phyloP scores from a whole-genome alignment of 768 basidiomycete genomes.

The Filobasidium floriforme region DNA sequence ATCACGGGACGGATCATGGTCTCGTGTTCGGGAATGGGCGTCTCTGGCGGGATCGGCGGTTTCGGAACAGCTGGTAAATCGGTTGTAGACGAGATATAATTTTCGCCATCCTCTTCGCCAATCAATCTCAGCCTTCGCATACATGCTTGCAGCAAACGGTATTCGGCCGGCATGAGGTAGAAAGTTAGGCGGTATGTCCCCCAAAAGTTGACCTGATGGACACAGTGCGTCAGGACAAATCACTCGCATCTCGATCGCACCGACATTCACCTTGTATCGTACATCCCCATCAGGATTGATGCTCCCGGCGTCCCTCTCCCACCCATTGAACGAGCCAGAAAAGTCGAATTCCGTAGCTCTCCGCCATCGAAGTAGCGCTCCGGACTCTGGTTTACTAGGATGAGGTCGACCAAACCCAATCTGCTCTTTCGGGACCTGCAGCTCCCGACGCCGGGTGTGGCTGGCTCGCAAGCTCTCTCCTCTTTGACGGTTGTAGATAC shows the following conservation, averaged over 20 bases:
- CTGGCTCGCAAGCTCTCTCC: background rate
- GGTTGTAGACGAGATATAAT: background rate
- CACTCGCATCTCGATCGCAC: background rate
- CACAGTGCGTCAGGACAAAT: background rate
- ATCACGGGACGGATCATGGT: background rate
- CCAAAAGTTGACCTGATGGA: conserved; percentile 4
- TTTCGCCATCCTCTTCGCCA: conserved; percentile 12
- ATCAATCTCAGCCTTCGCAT: conserved; percentile 1
- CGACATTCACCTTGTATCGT: conserved; percentile 3
- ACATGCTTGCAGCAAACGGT: background rate
- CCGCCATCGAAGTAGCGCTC: conserved; percentile 7
- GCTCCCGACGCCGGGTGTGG: background rate
- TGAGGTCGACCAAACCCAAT: background rate
- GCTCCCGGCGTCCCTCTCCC: conserved; percentile 7
- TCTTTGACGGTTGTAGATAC: background rate
- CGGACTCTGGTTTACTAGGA: background rate
- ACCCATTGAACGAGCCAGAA: background rate
- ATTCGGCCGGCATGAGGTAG: conserved; percentile 1
- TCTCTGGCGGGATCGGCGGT: background rate
- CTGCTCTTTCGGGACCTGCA: background rate
- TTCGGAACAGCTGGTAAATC: background rate
- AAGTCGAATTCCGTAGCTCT: conserved; percentile 16
- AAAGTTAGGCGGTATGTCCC: conserved; percentile 3
- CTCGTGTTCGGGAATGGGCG: conserved; percentile 2
- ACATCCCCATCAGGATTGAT: conserved; percentile 10